Conservation (phyloP, 768 basidiomycete genomes). For the Boletus rubescentipes region DNA sequence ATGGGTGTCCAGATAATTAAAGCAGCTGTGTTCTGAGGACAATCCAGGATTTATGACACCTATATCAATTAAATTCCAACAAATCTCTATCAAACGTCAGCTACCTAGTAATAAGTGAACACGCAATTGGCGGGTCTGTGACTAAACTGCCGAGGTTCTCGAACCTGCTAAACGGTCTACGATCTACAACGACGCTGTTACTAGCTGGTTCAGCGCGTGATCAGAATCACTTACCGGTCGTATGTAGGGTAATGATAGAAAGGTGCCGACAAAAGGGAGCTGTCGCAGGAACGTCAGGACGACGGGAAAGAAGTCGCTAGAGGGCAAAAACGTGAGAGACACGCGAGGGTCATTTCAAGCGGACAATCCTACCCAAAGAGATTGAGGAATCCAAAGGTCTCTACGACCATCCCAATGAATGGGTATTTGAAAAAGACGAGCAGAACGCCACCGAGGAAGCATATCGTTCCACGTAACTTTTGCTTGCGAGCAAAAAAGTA, state of each 20-base stretch:
- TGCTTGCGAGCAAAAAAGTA: constrained; percentile 97
- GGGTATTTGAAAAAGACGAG: constrained; percentile 97
- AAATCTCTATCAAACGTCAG: constrained; percentile 7
- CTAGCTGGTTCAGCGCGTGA: background rate
- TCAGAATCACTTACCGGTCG: constrained; percentile 55
- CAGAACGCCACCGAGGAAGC: constrained; percentile 86
- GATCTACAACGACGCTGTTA: constrained; percentile 43
- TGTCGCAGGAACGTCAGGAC: constrained; percentile 96
- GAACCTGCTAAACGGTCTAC: constrained; percentile 82
- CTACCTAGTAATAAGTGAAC: constrained; percentile 4
- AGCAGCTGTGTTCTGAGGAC: background rate
- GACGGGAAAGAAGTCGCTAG: constrained; percentile 98
- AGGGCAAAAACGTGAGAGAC: background rate
- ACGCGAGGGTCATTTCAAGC: background rate
- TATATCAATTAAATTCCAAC: constrained; percentile 17
- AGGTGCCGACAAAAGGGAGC: constrained; percentile 85
- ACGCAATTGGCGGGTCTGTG: background rate
- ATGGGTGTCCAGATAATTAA: background rate
- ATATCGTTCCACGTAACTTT: constrained; percentile 86
- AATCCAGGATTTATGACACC: constrained; percentile 3
- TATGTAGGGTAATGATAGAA: constrained; percentile 86
- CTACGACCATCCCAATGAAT: constrained; percentile 88
- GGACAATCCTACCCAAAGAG: constrained; percentile 75
- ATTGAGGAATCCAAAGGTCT: constrained; percentile 96
- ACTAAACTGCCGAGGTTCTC: constrained; percentile 68